Percentiles rank a stretch among this genome's conserved stretches.
phyloP scores from a whole-genome alignment of 805 yeast genomes.

The Candida nemodendra region DNA sequence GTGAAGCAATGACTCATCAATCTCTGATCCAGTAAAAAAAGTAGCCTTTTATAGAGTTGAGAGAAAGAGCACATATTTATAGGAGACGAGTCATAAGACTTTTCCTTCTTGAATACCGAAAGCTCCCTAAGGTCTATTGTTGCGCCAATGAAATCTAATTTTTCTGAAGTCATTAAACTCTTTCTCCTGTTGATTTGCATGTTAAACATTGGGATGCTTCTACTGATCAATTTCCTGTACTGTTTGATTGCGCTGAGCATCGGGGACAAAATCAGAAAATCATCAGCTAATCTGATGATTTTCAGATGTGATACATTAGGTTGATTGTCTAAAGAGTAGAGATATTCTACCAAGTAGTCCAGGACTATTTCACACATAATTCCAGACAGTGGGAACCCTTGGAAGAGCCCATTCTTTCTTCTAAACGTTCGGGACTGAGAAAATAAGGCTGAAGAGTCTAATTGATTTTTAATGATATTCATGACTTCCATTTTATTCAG shows the following conservation, averaged over 20 bases:
- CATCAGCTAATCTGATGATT: slow-evolving; percentile 76
- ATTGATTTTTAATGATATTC: slow-evolving; percentile 47
- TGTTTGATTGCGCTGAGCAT: slow-evolving; percentile 30
- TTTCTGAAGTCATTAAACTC: slow-evolving; percentile 24
- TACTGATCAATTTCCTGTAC: slow-evolving; percentile 29
- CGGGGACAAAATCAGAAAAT: slow-evolving; percentile 69
- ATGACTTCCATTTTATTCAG: slow-evolving; percentile 45
- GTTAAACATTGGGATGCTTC: slow-evolving; percentile 44
- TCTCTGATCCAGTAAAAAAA: slow-evolving; percentile 31
- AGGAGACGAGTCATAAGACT: slow-evolving; percentile 15
- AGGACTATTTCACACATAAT: slow-evolving; percentile 72
- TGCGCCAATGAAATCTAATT: slow-evolving; percentile 43
- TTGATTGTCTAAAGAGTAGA: slow-evolving; percentile 22
- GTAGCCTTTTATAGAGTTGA: slow-evolving; percentile 25
- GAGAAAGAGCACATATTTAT: slow-evolving; percentile 14
- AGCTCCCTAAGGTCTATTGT: slow-evolving; percentile 34
- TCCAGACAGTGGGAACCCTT: slow-evolving; percentile 79
- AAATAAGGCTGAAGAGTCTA: slow-evolving; percentile 48
- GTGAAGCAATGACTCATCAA: slow-evolving; percentile 32
- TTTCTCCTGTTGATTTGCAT: slow-evolving; percentile 41
- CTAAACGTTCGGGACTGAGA: slow-evolving; percentile 37
- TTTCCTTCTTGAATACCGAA: slow-evolving; percentile 35
- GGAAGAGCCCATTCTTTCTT: slow-evolving; percentile 74
- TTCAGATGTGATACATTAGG: slow-evolving; percentile 12
- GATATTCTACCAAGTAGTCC: slow-evolving; percentile 51